Base-by-base conservation (phyloP, 257 asterid genomes). In the Lycium ferocissimum region DNA sequence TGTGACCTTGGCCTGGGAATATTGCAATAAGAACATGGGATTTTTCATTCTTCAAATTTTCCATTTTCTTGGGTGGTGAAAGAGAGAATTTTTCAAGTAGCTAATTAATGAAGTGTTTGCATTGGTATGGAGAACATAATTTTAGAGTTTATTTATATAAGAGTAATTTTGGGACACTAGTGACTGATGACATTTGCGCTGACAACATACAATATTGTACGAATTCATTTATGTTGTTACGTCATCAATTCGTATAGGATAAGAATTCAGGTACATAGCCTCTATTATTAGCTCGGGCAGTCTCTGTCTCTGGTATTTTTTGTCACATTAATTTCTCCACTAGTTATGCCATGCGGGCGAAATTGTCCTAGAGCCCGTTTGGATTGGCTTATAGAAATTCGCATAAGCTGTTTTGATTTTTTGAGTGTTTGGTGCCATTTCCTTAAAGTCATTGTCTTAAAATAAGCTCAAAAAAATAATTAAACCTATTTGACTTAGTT, bases 1-100 rank as follows among this genome's bases (percentile, higher is more conserved):
- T 82, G 37, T 85, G 90, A 37, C 90, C 88, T 70, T 87, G 90
- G 5, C 54, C 86, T 4, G 90, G 86, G 49, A 85, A 87, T 65
- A 86, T 49, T 47, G 67, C 86, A 1, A 87, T 15, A 38, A 87
- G 86, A 59, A 87, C 61, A 70, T 87, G 86, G 58, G 58, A 40
- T 0, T 35, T 35, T 37, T 40, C 43, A 37, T 81, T 47, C 4
- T 38, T 61, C 2, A 20, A 7, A 13, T 20, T 75, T 75, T 75
- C 61, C 81, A 75, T 75, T 12, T 37, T 15, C 17, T 8, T 9
- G 8, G 35, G n/a, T n/a, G 12, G 38, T 43, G 53, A 37, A 43
- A 40, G 35, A 71, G 26, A 71, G 56, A 38, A 3, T 0, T 70
- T 66, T 15, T 40, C 1, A 4, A 9, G 79, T 17, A 5, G 78